Conservation (phyloP, 2,329 filamentous ascomycete genomes). For the Leptographium wingfieldii region DNA sequence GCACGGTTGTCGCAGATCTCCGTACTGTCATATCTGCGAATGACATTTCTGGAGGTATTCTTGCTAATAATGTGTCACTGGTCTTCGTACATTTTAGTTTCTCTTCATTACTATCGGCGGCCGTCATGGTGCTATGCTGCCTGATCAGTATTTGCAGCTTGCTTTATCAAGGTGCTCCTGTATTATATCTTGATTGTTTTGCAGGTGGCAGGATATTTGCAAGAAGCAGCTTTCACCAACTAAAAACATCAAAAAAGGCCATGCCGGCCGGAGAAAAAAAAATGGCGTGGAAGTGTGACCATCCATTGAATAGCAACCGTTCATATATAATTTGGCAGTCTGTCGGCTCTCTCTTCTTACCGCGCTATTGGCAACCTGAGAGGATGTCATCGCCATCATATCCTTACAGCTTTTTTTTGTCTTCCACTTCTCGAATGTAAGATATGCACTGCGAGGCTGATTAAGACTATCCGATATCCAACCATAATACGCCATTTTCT, state of each 20-base stretch:
- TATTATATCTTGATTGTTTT: constrained; percentile 4
- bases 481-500: neutral
- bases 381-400: too few relatives aligned
- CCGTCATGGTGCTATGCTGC: neutral
- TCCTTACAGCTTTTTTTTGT: too few relatives aligned
- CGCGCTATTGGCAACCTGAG: too few relatives aligned
- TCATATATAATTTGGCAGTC: neutral
- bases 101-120: neutral
- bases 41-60: neutral
- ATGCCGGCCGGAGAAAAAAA: neutral
- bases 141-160: constrained; percentile 7
- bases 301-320: too few relatives aligned
- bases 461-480: neutral
- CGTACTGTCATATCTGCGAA: constrained; percentile 1
- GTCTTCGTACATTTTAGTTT: constrained; percentile 1
- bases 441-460: neutral
- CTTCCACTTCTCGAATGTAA: neutral
- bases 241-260: neutral
- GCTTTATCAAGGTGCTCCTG: constrained; percentile 1
- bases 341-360: neutral
- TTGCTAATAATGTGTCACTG: constrained; percentile 7
- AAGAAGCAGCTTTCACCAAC: neutral
- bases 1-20: constrained; percentile 28
- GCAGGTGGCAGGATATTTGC: constrained; percentile 8
- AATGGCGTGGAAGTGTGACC: neutral